Conservation (phyloP, 805 yeast species). For the Kregervanrija delftensis region DNA sequence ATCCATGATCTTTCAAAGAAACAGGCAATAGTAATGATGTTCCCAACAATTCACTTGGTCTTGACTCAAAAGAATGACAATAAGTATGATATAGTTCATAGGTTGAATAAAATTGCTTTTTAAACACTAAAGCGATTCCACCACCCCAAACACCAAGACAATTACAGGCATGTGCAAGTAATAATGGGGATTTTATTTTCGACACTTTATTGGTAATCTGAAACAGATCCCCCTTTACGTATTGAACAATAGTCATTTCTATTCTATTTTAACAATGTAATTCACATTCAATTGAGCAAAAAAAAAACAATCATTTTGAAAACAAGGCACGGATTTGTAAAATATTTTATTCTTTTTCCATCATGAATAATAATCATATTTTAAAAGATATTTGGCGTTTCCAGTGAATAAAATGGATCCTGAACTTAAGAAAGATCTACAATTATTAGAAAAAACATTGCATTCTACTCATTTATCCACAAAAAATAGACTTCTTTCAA, state of each 20-base stretch:
- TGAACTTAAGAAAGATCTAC: slow-evolving; percentile 10
- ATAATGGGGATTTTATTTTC: slow-evolving; percentile 26
- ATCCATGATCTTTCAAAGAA: slow-evolving; percentile 26
- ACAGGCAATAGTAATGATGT: slow-evolving; percentile 41
- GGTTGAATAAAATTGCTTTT: slow-evolving; percentile 47
- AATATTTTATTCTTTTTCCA: too few species aligned
- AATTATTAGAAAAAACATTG: slow-evolving; percentile 6
- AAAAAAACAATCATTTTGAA: too few species aligned
- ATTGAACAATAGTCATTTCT: slow-evolving; percentile 13
- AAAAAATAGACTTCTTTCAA: slow-evolving; percentile 58
- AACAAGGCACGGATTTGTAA: too few species aligned
- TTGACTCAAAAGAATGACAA: slow-evolving; percentile 27
- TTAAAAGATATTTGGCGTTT: too few species aligned
- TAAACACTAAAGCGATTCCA: slow-evolving; percentile 65
- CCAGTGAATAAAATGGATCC: slow-evolving; percentile 10
- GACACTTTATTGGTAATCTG: slow-evolving; percentile 14
- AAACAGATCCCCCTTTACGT: slow-evolving; percentile 56
- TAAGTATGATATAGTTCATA: slow-evolving; percentile 39
- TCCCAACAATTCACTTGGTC: slow-evolving; percentile 41
- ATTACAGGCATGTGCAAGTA: slow-evolving; percentile 76
- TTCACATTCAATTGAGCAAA: too few species aligned
- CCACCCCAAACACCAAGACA: slow-evolving; percentile 80
- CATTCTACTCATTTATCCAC: slow-evolving; percentile 10
- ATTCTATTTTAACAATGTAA: too few species aligned
- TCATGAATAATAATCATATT: too few species aligned